Conservation (phyloP, 2,329 filamentous ascomycete genomes). For the Fonsecaea nubica region DNA sequence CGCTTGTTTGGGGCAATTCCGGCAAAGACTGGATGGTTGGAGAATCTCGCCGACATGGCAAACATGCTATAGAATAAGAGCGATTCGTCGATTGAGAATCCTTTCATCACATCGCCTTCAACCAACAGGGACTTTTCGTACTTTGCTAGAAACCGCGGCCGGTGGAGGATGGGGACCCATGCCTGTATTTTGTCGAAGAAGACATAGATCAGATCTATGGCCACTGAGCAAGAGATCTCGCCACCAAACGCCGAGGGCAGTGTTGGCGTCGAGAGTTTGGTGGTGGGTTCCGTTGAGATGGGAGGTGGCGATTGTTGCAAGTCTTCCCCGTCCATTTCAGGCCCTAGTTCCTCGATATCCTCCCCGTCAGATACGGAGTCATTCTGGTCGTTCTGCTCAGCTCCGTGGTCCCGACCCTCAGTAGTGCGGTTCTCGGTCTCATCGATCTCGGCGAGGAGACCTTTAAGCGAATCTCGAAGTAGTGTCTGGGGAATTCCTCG, state of each 20-base stretch:
- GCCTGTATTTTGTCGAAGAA: slow-evolving; percentile 92
- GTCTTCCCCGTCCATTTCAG: slow-evolving; percentile 13
- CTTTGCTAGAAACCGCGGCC: slow-evolving; percentile 68
- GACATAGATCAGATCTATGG: slow-evolving; percentile 85
- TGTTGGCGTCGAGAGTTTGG: slow-evolving; percentile 7
- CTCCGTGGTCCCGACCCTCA: not conserved
- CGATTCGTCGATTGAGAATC: slow-evolving; percentile 25
- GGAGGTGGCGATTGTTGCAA: not conserved
- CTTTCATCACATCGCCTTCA: slow-evolving; percentile 30
- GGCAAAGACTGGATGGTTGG: slow-evolving; percentile 28
- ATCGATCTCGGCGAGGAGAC: slow-evolving; percentile 29
- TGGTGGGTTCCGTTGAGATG: slow-evolving; percentile 4
- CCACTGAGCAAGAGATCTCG: slow-evolving; percentile 39
- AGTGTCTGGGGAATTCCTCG: slow-evolving; percentile 22
- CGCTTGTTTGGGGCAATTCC: slow-evolving; percentile 20
- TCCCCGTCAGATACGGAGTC: slow-evolving; percentile 19
- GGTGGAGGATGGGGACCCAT: slow-evolving; percentile 85
- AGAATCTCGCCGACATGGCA: slow-evolving; percentile 32
- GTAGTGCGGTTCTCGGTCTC: slow-evolving; percentile 12
- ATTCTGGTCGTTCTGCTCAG: not conserved
- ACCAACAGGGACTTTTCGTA: slow-evolving; percentile 22
- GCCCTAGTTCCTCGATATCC: slow-evolving; percentile 20
- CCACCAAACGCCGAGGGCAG: slow-evolving; percentile 1
- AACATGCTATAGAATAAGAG: slow-evolving; percentile 35
- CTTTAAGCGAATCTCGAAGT: slow-evolving; percentile 28